phyloP scores from a whole-genome alignment of 345 rosid species.

The Moringa oleifera region DNA sequence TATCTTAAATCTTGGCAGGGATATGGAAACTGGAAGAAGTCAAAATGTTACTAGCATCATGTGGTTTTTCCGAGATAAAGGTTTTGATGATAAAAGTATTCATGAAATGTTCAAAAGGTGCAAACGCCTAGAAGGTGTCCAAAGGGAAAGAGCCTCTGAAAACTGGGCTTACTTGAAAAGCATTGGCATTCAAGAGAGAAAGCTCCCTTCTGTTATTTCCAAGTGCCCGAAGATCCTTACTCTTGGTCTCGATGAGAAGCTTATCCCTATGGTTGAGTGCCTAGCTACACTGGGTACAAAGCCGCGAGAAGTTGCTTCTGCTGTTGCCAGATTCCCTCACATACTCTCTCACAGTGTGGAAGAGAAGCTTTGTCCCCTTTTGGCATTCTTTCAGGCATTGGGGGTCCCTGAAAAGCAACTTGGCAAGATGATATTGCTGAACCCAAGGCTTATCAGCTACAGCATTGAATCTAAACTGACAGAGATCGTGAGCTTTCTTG shows the following conservation, averaged over 20 bases:
- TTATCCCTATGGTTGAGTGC: slow-evolving; percentile 64
- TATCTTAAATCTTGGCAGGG: slow-evolving; percentile 9
- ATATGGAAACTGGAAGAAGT: slow-evolving; percentile 43
- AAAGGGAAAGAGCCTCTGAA: slow-evolving; percentile 54
- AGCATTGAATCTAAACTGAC: slow-evolving; percentile 63
- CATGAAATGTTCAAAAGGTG: slow-evolving; percentile 54
- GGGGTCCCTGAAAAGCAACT: slow-evolving; percentile 72
- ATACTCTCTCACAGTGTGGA: slow-evolving; percentile 72
- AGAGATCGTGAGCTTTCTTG: slow-evolving; percentile 49
- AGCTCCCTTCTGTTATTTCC: slow-evolving; percentile 56
- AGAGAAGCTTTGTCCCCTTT: slow-evolving; percentile 78
- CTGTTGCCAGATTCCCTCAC: slow-evolving; percentile 63
- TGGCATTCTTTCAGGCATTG: slow-evolving; percentile 73
- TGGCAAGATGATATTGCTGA: slow-evolving; percentile 58
- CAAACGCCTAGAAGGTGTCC: slow-evolving; percentile 54
- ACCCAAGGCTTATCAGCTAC: slow-evolving; percentile 78
- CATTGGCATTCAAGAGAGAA: slow-evolving; percentile 66
- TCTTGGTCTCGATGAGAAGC: slow-evolving; percentile 55
- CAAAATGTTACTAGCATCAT: slow-evolving; percentile 43
- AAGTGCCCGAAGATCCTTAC: slow-evolving; percentile 70
- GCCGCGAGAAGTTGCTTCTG: slow-evolving; percentile 56
- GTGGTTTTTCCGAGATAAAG: slow-evolving; percentile 65
- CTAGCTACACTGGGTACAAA: slow-evolving; percentile 47
- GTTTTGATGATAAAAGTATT: slow-evolving; percentile 53
- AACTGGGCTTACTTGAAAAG: slow-evolving; percentile 61